Conservation (phyloP, 2,329 filamentous ascomycete genomes). For the Cladobotryum protrusum region DNA sequence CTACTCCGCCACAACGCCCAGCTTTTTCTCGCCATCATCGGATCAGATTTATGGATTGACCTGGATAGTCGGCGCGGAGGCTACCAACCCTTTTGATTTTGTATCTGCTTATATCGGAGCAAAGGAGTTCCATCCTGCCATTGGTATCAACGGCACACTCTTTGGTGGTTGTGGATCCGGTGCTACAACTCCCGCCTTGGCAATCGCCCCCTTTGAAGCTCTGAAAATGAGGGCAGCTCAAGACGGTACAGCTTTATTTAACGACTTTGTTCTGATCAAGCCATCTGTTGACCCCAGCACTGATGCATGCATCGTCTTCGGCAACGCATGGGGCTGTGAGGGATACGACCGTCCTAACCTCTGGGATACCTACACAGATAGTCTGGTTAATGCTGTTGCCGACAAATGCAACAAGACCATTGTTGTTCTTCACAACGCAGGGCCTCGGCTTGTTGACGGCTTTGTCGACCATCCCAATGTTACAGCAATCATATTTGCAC, state of each 20-base stretch:
- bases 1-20: conserved; percentile 49
- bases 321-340: conserved; percentile 66
- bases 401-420: conserved; percentile 55
- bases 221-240: conserved; percentile 44
- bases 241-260: conserved; percentile 52
- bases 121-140: conserved; percentile 10
- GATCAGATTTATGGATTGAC: conserved; percentile 28
- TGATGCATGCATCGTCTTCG: conserved; percentile 63
- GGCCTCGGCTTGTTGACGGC: conserved; percentile 51
- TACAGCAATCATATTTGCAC: conserved; percentile 57
- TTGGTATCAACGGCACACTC: conserved; percentile 41
- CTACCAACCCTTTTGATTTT: neutral
- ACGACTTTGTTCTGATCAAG: conserved; percentile 46
- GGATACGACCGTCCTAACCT: conserved; percentile 58
- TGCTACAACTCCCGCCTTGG: conserved; percentile 39
- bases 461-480: conserved; percentile 60
- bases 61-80: conserved; percentile 33
- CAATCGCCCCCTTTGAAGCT: conserved; percentile 50
- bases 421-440: conserved; percentile 60
- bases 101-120: no score
- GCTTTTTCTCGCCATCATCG: conserved; percentile 33
- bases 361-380: conserved; percentile 60
- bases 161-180: conserved; percentile 42
- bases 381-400: conserved; percentile 51
- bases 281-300: conserved; percentile 44